Evolutionary conservation across 768 basidiomycete species (phyloP).

Genomic region (Mycena olivaceomarginata): DNA sequence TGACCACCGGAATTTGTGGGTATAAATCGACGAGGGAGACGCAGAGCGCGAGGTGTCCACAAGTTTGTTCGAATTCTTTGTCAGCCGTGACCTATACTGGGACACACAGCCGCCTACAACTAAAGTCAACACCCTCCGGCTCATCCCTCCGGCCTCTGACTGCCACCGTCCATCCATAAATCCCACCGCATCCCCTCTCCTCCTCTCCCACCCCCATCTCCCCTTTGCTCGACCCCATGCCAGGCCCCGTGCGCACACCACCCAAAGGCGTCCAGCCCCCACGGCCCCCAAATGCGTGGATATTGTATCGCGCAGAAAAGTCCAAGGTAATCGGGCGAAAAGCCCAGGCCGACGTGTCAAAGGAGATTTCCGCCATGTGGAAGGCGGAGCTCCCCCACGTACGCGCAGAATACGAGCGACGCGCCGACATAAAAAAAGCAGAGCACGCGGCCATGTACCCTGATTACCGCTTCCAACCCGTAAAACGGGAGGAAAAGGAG

Average conservation of each 20-base stretch:
- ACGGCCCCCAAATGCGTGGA: slow-evolving; percentile 90
- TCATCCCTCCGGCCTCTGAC: neutral
- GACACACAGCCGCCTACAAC: slow-evolving; percentile 3
- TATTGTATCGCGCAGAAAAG: slow-evolving; percentile 83
- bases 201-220: neutral
- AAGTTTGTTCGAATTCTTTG: too few relatives aligned
- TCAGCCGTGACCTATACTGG: neutral
- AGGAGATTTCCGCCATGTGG: slow-evolving; percentile 80
- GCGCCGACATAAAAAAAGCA: slow-evolving; percentile 71
- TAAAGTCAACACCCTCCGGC: neutral
- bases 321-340: slow-evolving; percentile 56
- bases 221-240: slow-evolving; percentile 24
- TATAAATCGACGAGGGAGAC: slow-evolving; percentile 1
- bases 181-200: neutral
- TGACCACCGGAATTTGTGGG: neutral
- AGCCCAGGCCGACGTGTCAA: slow-evolving; percentile 81
- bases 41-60: neutral
- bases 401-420: slow-evolving; percentile 70
- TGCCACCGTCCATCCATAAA: slow-evolving; percentile 10
- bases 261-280: slow-evolving; percentile 62
- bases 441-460: slow-evolving; percentile 73
- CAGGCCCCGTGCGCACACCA: slow-evolving; percentile 38
- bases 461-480: slow-evolving; percentile 74
- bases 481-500: slow-evolving; percentile 71
- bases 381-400: slow-evolving; percentile 68